These are phyloP conservation scores for Phlegmacium glaucopus DNA, from an alignment of 768 basidiomycete genomes.

Conservation along the genomic window DNA sequence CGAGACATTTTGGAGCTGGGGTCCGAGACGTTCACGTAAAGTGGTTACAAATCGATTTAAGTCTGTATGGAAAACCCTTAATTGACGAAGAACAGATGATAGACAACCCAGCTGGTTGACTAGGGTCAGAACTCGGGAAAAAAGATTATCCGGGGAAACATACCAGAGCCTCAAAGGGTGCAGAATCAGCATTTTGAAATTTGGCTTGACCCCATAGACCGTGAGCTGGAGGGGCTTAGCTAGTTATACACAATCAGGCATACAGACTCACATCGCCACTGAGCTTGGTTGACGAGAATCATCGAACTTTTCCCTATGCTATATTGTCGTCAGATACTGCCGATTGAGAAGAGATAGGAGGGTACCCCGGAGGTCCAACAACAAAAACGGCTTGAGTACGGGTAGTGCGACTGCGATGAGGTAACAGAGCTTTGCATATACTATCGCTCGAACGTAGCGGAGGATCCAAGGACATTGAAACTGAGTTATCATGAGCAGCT, in stretches of 20 bases:
- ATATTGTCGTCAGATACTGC: conserved; percentile 1
- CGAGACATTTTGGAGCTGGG: conserved; percentile 66
- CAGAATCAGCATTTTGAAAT: conserved; percentile 60
- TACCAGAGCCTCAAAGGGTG: conserved; percentile 68
- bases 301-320: conserved; percentile 77
- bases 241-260: not conserved
- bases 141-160: conserved; percentile 13
- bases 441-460: conserved; percentile 37
- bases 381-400: conserved; percentile 62
- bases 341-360: conserved; percentile 1
- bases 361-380: conserved; percentile 61
- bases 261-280: conserved; percentile 55
- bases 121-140: conserved; percentile 5
- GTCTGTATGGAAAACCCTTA: conserved; percentile 73
- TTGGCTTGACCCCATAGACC: conserved; percentile 79
- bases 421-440: conserved; percentile 42
- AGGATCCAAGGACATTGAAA: conserved; percentile 30
- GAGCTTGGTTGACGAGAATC: conserved; percentile 65
- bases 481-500: conserved; percentile 20
- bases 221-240: conserved; percentile 37
- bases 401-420: conserved; percentile 36
- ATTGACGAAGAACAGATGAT: conserved; percentile 67
- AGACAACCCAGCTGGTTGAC: conserved; percentile 54
- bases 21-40: conserved; percentile 59
- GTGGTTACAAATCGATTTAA: conserved; percentile 61